A percentile compares a stretch with the other conserved stretches of the same genome.
Evolutionary conservation across 2,329 filamentous ascomycete genomes (phyloP).

Genomic region (Paracamarosporium sp.): DNA sequence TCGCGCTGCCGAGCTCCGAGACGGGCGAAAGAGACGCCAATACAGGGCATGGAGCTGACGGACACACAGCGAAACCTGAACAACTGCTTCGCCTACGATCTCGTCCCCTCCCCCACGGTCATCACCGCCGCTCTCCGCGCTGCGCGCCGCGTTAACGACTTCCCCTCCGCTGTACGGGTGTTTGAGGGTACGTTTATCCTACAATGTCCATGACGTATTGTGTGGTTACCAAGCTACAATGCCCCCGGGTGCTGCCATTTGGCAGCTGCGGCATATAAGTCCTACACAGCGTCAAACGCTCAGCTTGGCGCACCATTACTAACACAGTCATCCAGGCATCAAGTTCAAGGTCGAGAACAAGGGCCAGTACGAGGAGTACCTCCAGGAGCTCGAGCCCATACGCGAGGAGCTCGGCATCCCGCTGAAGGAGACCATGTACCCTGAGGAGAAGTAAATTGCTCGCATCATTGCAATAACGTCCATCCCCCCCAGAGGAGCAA

Average conservation of each 20-base stretch:
- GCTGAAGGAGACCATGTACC: slow-evolving; percentile 93
- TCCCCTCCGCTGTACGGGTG: slow-evolving; percentile 95
- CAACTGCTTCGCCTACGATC: slow-evolving; percentile 99
- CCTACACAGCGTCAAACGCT: neutral
- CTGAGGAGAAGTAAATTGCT: slow-evolving; percentile 53
- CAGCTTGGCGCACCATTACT: slow-evolving; percentile 23
- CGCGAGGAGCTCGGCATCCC: slow-evolving; percentile 91
- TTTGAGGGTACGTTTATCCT: slow-evolving; percentile 80
- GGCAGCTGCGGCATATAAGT: neutral
- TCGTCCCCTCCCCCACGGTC: slow-evolving; percentile 92
- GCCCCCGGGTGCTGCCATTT: neutral
- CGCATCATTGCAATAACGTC: slow-evolving; percentile 9
- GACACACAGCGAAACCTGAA: slow-evolving; percentile 82
- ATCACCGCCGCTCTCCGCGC: slow-evolving; percentile 90
- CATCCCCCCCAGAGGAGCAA: slow-evolving; percentile 18
- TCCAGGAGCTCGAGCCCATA: slow-evolving; percentile 89
- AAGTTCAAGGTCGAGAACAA: slow-evolving; percentile 99
- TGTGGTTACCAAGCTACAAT: neutral
- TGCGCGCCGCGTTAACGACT: slow-evolving; percentile 96
- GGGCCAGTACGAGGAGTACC: slow-evolving; percentile 95
- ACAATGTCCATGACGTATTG: neutral
- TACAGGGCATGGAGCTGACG: slow-evolving; percentile 23
- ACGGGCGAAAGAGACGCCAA: slow-evolving; percentile 7
- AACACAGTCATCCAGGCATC: slow-evolving; percentile 69
- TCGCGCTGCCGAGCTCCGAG: slow-evolving; percentile 16